Base-by-base conservation (phyloP, 2,329 filamentous ascomycete genomes). In the Aspergillus sp. region DNA sequence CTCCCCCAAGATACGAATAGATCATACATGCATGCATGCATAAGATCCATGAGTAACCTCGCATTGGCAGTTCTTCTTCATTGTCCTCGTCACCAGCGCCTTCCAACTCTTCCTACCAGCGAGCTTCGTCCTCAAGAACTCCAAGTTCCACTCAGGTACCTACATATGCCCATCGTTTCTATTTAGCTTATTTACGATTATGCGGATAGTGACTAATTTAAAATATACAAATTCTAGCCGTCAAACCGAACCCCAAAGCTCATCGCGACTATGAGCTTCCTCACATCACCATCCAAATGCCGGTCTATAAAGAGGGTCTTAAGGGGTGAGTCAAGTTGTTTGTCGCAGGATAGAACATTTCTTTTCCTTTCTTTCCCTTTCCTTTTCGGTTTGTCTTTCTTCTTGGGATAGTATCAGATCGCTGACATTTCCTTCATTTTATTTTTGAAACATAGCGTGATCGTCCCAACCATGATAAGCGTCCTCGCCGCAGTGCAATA, bases 231-330 rank as follows among this genome's bases (percentile, higher is more conserved):
- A 38, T 11, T 13, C 1, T 25, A 72, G 31, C 78, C 77, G n/a
- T 75, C 70, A 57, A 68, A 23, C 52, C 52, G n/a, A 54, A 54
- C 22, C 22, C 73, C 81, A 11, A 82, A 81, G 46, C 56, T 7
- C 59, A 66, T 41, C 58, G 56, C 11, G 53, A 64, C 34, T 66
- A 64, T 55, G 56, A 58, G 22, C 54, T 64, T 15, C 38, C 83
- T 81, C 67, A 78, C 17, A 64, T 85, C 62, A 94, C 91, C 3
- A 90, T 96, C 47, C 92, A 96, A 72, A 93, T 91, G 74, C 92
- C 92, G 4, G 91, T 96, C 0, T 96, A 95, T 81, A 95, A 94
- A 76, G 92, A 96, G 75, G 52, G 52, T 45, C 38, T 96, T 3
- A 80, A 80, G 41, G 86, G 82, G 61, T 63, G 59, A 13, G 58